Conservation (phyloP, 2,329 filamentous ascomycete genomes). For the Emmonsiellopsis sp. region DNA sequence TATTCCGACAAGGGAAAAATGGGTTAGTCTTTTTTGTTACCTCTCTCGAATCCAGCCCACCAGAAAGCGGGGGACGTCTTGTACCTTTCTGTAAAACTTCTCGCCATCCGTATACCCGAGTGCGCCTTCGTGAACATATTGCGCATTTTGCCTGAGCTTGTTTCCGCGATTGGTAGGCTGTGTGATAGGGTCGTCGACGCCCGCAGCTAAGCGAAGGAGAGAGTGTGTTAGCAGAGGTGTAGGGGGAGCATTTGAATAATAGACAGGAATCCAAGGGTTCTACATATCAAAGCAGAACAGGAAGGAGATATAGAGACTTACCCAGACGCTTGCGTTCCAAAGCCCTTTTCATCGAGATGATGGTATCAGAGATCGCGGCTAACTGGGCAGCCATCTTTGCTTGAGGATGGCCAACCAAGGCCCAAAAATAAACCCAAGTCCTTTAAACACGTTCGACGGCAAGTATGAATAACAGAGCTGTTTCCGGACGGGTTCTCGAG, state of each 20-base stretch:
- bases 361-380: constrained; percentile 43
- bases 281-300: neutral
- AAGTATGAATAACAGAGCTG: neutral
- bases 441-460: neutral
- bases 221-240: constrained; percentile 1
- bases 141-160: constrained; percentile 50
- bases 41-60: neutral
- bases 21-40: neutral
- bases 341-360: constrained; percentile 45
- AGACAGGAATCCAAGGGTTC: neutral
- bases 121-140: constrained; percentile 46
- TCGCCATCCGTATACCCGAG: constrained; percentile 43
- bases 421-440: neutral
- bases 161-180: constrained; percentile 51
- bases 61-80: constrained; percentile 9
- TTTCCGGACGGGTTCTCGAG: neutral
- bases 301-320: constrained; percentile 15
- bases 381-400: constrained; percentile 34
- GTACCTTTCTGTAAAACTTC: constrained; percentile 48
- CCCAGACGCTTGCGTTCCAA: constrained; percentile 38
- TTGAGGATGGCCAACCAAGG: neutral
- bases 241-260: neutral
- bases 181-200: constrained; percentile 44
- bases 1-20: neutral
- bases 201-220: constrained; percentile 20